phyloP scores from a whole-genome alignment of 2,329 filamentous ascomycete genomes.

The Coniochaeta hoffmannii region DNA sequence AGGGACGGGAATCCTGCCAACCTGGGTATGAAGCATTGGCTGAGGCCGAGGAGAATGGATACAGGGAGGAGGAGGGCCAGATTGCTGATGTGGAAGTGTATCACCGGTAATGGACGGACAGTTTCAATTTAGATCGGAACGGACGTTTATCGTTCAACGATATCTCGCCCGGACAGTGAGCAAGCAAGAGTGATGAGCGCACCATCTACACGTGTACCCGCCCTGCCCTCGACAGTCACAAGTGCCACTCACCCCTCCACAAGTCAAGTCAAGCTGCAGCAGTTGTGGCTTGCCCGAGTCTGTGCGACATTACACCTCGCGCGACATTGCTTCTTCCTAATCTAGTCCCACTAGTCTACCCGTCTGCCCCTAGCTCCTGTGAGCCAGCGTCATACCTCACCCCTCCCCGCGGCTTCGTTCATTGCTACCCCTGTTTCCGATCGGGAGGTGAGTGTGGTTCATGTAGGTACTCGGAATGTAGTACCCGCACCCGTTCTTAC shows the following conservation, averaged over 20 bases:
- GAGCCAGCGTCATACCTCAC: not conserved
- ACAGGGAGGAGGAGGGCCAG: no score
- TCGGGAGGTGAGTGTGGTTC: not conserved
- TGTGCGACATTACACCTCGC: not conserved
- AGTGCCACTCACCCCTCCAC: not conserved
- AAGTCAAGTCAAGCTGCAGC: not conserved
- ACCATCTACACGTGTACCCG: no score
- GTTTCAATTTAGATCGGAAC: no score
- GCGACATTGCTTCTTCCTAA: not conserved
- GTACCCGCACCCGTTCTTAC: not conserved
- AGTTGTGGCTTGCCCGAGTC: not conserved
- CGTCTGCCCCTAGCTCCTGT: not conserved
- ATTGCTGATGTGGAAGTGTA: no score
- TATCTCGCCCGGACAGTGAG: no score
- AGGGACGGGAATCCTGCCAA: not conserved
- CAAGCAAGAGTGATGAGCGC: no score
- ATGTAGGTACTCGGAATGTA: slow-evolving; percentile 1
- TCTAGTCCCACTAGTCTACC: not conserved
- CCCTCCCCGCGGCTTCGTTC: not conserved
- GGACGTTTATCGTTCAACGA: no score
- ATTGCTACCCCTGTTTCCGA: not conserved
- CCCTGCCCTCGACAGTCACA: no score
- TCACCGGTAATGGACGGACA: no score
- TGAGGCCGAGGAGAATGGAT: no score
- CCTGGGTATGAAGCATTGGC: not conserved